Evolutionary conservation across 2,329 filamentous ascomycete genomes (phyloP), one percentile per base, ranked within the genome.

Genomic region (Zasmidium cellare): DNA sequence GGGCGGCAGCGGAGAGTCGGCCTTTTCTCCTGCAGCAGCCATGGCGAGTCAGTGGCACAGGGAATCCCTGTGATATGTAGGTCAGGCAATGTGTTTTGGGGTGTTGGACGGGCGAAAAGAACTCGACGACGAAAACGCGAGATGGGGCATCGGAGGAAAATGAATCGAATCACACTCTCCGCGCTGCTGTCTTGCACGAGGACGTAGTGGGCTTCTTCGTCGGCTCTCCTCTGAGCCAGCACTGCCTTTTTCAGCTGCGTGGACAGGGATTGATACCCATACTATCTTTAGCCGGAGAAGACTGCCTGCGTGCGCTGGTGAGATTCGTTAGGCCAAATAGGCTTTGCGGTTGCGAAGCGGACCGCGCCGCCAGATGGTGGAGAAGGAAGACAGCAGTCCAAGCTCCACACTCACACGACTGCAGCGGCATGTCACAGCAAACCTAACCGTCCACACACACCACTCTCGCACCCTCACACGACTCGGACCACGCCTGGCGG

Each of bases 1-100:
- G 19, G 31, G 22, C 47, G 54, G 54, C 23, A 56, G 41, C 28
- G 41, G 47, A 56, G 18, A 19, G 47, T 56, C 55, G 48, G 44
- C 3, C 23, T 46, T 47, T 48, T 56, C 48, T 45, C 41, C 46
- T 12, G 45, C 38, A 9, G 18, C 44, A 20, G n/a, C 49, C 55
- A 51, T 51, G 23, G 22, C 49, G 25, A 51, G 19, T 51, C 49
- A 38, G 49, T 25, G 9, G 22, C 20, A 49, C 46, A 49, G 46
- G 46, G 22, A 25, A 46, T 52, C 35, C 50, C 50, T 52, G 50
- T 25, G 23, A 44, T 44, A 45, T 25, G 14, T 16, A 23, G 11
- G 31, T 52, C 50, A 52, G 16, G 49, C 20, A 51, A 44, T n/a
- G 28, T 5, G 9, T 11, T 9, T 51, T 23, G n/a, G 28, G 11